Base-by-base conservation (phyloP, 371 early-diverging fungal genomes). In the Syncephalastrum contaminatum region DNA sequence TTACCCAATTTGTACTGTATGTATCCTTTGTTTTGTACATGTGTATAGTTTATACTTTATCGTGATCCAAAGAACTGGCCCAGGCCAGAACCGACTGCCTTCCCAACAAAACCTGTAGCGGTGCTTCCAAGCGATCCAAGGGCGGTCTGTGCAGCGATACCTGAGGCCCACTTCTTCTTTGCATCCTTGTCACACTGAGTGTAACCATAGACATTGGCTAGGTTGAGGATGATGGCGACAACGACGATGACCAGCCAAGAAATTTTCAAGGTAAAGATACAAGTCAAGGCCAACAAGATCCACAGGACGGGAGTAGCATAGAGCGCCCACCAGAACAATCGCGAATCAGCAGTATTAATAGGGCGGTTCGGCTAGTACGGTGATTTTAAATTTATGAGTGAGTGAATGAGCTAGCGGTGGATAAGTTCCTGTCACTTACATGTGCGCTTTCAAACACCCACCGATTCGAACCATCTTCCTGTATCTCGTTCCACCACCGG, bases 401-500 rank as follows among this genome's bases (percentile, higher is more conserved):
- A 10, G 36, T 30, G 36, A 40, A 16, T 54, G 27, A 48, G 1
- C 43, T 48, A 40, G 12, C 4, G 21, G 6, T 30, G 36, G 6
- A 48, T 4, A 39, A 13, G n/a, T 42, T 30, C 47, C n/a, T 39
- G 15, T 4, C 13, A 67, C 83, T 67, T 81, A 93, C 95, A 69
- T 87, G 88, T 44, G 89, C 84, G 48, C 90, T 89, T 67, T 98
- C 98, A 80, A 97, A 98, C 14, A 93, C 85, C 98, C 98, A 98
- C 54, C 81, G 85, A 52, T 89, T 93, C 4, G 91, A 77, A 25
- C 97, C 98, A 65, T 96, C 95, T 47, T 94, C 94, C 53, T 83
- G 82, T 56, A 95, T 92, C 70, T 95, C 94, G 73, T 93, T 97
- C 98, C 98, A 98, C 98, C 98, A 97, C 56, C 98, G 85, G 48